phyloP scores from a whole-genome alignment of 148 eudicot genomes.

The Talinum fruticosum region DNA sequence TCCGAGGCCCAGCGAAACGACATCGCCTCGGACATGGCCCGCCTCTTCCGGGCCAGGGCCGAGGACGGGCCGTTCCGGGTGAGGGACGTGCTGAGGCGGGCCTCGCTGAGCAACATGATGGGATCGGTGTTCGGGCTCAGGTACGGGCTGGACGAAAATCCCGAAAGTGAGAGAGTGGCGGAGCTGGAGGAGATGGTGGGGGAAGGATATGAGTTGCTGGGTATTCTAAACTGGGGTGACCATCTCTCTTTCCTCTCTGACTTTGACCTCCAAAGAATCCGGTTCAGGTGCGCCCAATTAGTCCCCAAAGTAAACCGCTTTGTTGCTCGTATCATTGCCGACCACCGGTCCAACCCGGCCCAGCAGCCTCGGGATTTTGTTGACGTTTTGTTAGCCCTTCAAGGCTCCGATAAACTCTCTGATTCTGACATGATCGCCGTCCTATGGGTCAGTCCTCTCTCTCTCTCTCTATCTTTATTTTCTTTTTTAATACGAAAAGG shows the following conservation, averaged over 20 bases:
- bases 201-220: conserved; percentile 63
- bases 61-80: conserved; percentile 17
- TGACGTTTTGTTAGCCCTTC: conserved; percentile 56
- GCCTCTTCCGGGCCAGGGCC: background rate
- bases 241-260: conserved; percentile 47
- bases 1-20: conserved; percentile 34
- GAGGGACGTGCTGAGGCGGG: conserved; percentile 42
- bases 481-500: background rate
- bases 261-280: conserved; percentile 48
- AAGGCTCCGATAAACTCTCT: conserved; percentile 41
- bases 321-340: conserved; percentile 42
- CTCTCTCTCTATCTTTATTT: background rate
- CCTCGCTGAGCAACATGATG: conserved; percentile 68
- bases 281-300: conserved; percentile 44
- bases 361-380: conserved; percentile 38
- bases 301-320: conserved; percentile 59
- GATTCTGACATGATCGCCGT: conserved; percentile 70
- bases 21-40: conserved; percentile 30
- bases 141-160: conserved; percentile 18
- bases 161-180: conserved; percentile 23
- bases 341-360: conserved; percentile 37
- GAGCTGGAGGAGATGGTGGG: conserved; percentile 50
- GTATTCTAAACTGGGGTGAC: conserved; percentile 64
- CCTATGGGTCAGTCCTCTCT: conserved; percentile 51
- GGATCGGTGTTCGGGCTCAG: conserved; percentile 56